Base-by-base conservation (phyloP, 306 rosid genomes). In the Corylus avellana region DNA sequence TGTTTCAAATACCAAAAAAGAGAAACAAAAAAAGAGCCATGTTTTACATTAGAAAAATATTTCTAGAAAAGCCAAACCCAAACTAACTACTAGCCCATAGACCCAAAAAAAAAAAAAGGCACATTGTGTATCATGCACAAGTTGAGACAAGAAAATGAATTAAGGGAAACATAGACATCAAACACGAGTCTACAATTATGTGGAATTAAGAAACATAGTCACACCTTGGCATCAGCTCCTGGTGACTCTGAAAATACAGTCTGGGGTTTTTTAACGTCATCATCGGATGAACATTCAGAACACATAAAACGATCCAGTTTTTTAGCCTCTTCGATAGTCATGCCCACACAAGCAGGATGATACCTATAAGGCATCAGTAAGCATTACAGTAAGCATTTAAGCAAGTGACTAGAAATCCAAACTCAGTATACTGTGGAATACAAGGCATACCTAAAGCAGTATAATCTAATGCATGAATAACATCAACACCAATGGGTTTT, bases 321-420 rank as follows among this genome's bases (percentile, higher is more conserved):
- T 82, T 94, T 87, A 1, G 98, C 97, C 73, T 90, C 95, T 71
- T 92, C 94, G 17, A 84, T 90, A 42, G 97, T 92, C 92, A 92
- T 92, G 79, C 86, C 92, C 85, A 94, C 95, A 32, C 98, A 94
- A 62, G 97, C 97, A 66, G 97, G 98, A 90, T 94, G 98, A 77
- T 91, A 94, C 98, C 98, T 94, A 77, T 67, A 84, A 78, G 62
- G 77, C 79, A 70, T 77, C 67, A 37, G 83, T 55, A 70, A 79
- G 79, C 29, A 77, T 81, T 81, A 81, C 75, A 73, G 72, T 44
- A 67, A 82, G 75, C 51, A 55, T 73, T 77, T 13, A 54, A 55
- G 59, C 16, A 57, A 18, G 68, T 12, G 70, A 53, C 57, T 48
- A 76, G 48, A 22, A 44, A 64, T 61, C 22, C 56, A 70, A 79